Conservation (phyloP, 2,329 filamentous ascomycete species). For the Fusarium praegraminearum region DNA sequence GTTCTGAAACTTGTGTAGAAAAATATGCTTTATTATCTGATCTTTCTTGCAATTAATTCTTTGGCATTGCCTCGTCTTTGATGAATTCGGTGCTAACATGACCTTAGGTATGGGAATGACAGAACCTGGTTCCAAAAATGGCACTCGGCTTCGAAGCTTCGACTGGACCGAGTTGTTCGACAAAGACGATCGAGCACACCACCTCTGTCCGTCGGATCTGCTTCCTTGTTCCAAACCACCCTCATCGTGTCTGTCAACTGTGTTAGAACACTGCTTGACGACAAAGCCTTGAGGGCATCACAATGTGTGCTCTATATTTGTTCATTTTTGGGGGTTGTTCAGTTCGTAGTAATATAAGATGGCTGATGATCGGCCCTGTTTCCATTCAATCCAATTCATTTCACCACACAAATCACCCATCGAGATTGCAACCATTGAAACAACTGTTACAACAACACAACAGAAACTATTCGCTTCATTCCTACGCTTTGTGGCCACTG, state of each 20-base stretch:
- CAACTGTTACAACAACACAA: neutral
- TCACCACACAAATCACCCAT: neutral
- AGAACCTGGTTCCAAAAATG: slow-evolving; percentile 28
- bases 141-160: slow-evolving; percentile 13
- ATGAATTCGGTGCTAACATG: slow-evolving; percentile 30
- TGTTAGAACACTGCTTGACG: slow-evolving; percentile 6
- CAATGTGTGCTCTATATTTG: slow-evolving; percentile 17
- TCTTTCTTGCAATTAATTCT: slow-evolving; percentile 14
- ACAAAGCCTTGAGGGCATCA: slow-evolving; percentile 32
- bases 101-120: slow-evolving; percentile 11
- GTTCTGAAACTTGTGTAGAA: slow-evolving; percentile 52
- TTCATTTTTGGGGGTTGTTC: neutral
- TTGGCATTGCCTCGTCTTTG: slow-evolving; percentile 13
- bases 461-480: neutral
- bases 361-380: neutral
- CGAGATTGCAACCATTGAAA: neutral
- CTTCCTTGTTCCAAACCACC: slow-evolving; percentile 15
- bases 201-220: neutral
- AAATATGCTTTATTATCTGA: slow-evolving; percentile 46
- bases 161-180: slow-evolving; percentile 14
- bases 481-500: neutral
- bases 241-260: slow-evolving; percentile 7
- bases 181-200: slow-evolving; percentile 33
- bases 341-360: slow-evolving; percentile 2
- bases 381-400: neutral